Evolutionary conservation across 768 basidiomycete genomes (phyloP), one percentile per base, ranked within the genome.

Genomic region (Naganishia friedmannii): DNA sequence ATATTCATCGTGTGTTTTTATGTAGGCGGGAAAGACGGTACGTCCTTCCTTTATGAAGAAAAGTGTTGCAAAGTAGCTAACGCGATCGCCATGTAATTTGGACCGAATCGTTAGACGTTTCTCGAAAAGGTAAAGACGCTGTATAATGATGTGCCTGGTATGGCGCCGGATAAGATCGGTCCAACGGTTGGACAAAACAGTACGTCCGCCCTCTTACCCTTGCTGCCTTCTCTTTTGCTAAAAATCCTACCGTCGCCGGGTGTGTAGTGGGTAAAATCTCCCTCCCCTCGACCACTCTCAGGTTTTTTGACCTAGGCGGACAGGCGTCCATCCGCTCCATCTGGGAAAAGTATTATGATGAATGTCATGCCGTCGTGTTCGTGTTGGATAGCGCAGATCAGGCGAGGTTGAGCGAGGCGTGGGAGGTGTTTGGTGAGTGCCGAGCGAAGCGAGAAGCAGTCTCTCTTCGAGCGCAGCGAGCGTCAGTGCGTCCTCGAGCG

Each of bases 151-250:
- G 87, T 86, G 0, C 93, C 93, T 0, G 92, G 91, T 0, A 86
- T 96, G n/a, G 84, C 90, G 45, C 89, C 94, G 0, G 89, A 92
- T 74, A 96, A 93, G 83, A 97, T 99, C 74, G 92, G 86, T 0
- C 96, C 96, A 0, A 99, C 96, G 0, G 90, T 99, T 3, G 96
- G 96, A 0, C 95, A 98, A 82, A 98, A 98, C 81, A 95, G 95
- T 95, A 73, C 74, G 90, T 83, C 12, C 21, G 23, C 21, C 29
- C 23, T 34, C 7, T 26, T 34, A 19, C 21, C n/a, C 56, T 15
- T 5, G 28, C 37, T 37, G n/a, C n/a, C 19, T 13, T 53, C 2
- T 3, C 51, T 2, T 13, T 7, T 21, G 45, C 15, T 15, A 17
- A 46, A 15, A 3, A 3, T 17, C 3, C 45, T 17, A 46, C 13